Conservation (phyloP, 2,329 filamentous ascomycete genomes). For the Trichoderma brevicompactum region DNA sequence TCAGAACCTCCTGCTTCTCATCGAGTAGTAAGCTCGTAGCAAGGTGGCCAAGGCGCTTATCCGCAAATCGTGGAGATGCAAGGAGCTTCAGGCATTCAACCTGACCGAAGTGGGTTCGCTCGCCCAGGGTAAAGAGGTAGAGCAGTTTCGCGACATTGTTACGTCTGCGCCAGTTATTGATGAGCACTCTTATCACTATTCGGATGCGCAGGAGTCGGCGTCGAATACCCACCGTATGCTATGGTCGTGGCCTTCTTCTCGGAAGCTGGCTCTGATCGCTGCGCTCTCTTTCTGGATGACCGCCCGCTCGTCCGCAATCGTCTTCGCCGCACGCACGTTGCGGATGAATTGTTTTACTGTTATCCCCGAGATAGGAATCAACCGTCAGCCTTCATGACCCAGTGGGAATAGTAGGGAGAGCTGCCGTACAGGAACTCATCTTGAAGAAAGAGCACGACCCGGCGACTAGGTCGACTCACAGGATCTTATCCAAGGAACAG, state of each 20-base stretch:
- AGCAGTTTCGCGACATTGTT: conserved; percentile 99
- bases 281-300: conserved; percentile 99
- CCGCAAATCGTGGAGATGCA: conserved; percentile 94
- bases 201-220: not conserved
- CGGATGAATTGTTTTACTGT: conserved; percentile 99
- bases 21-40: conserved; percentile 95
- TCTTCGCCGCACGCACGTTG: conserved; percentile 97
- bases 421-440: conserved; percentile 48
- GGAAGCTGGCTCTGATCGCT: conserved; percentile 94
- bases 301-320: conserved; percentile 96
- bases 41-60: conserved; percentile 94
- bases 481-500: conserved; percentile 34
- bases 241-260: conserved; percentile 93
- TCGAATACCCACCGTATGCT: conserved; percentile 72
- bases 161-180: conserved; percentile 59
- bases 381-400: conserved; percentile 14
- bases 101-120: conserved; percentile 97
- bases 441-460: conserved; percentile 40
- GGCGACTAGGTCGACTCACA: conserved; percentile 39
- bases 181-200: conserved; percentile 11
- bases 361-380: conserved; percentile 11
- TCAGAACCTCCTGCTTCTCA: conserved; percentile 98
- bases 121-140: conserved; percentile 96
- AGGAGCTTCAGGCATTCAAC: conserved; percentile 98
- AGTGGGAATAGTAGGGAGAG: conserved; percentile 22